A percentile compares a stretch with the other conserved stretches of the same genome.
Evolutionary conservation across 2,329 filamentous ascomycete genomes (phyloP).

Genomic region (Aspergillus sp.): DNA sequence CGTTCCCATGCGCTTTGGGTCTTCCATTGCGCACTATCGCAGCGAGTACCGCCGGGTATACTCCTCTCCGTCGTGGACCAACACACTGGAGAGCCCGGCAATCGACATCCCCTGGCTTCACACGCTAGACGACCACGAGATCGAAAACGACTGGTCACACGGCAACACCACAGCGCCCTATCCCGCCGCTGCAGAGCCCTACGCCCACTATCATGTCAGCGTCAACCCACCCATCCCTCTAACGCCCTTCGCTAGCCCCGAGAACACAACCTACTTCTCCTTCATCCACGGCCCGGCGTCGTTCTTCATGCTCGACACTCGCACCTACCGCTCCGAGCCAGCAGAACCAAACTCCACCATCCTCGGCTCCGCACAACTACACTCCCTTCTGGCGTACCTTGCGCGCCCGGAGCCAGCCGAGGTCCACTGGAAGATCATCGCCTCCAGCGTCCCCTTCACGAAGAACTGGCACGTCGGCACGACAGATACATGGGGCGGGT

Average conservation of each 20-base stretch:
- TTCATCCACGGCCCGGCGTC: constrained; percentile 85
- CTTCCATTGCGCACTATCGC: constrained; percentile 65
- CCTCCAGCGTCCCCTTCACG: constrained; percentile 87
- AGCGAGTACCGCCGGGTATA: constrained; percentile 95
- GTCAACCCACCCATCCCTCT: constrained; percentile 65
- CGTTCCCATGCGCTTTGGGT: constrained; percentile 72
- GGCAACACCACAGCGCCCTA: constrained; percentile 74
- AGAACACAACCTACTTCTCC: constrained; percentile 70
- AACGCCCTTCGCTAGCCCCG: constrained; percentile 44
- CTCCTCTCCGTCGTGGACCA: constrained; percentile 78
- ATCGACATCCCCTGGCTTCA: constrained; percentile 83
- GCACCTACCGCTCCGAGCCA: constrained; percentile 63
- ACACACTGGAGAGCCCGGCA: constrained; percentile 56
- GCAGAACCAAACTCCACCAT: constrained; percentile 63
- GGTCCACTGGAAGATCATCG: constrained; percentile 87
- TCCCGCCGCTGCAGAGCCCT: constrained; percentile 70
- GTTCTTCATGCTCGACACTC: constrained; percentile 91
- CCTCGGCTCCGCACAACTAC: constrained; percentile 70
- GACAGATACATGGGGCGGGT: constrained; percentile 90
- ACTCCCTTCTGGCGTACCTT: constrained; percentile 72
- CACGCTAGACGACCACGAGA: constrained; percentile 93
- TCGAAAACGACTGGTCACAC: constrained; percentile 80
- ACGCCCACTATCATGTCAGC: constrained; percentile 73
- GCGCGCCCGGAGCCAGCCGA: constrained; percentile 62
- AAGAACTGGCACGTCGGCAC: constrained; percentile 93